phyloP scores from a whole-genome alignment of 1,284 basidiomycete species.

The Testicularia cyperi region DNA sequence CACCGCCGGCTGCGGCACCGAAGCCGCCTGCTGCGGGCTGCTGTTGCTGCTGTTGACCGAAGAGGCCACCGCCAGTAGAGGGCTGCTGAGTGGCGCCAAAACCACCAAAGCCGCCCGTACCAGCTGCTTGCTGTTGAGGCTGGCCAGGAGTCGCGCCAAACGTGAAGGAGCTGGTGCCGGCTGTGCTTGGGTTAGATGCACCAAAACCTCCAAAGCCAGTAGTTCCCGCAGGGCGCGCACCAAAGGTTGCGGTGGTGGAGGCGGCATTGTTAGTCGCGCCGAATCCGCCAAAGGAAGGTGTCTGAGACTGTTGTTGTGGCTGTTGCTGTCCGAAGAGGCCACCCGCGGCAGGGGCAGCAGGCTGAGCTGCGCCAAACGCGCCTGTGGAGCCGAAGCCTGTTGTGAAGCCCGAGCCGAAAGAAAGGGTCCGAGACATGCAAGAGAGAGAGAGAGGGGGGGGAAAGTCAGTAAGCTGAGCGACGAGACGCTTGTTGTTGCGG shows the following conservation, averaged over 20 bases:
- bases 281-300: conserved; percentile 42
- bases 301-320: conserved; percentile 41
- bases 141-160: conserved; percentile 32
- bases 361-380: conserved; percentile 40
- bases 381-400: conserved; percentile 36
- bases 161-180: conserved; percentile 28
- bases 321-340: conserved; percentile 56
- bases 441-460: neutral
- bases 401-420: no score
- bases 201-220: conserved; percentile 51
- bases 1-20: conserved; percentile 27
- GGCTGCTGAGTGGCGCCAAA: conserved; percentile 19
- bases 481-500: no score
- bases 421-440: no score
- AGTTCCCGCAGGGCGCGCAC: conserved; percentile 42
- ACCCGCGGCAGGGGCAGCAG: conserved; percentile 44
- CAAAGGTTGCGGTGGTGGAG: conserved; percentile 32
- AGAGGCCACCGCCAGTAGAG: conserved; percentile 23
- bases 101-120: conserved; percentile 29
- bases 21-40: conserved; percentile 31
- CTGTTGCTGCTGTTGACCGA: conserved; percentile 40
- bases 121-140: conserved; percentile 17
- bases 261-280: conserved; percentile 38
- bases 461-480: neutral
- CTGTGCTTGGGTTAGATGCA: conserved; percentile 10